phyloP scores from a whole-genome alignment of 495 filamentous ascomycete genomes.

The Letharia columbiana region DNA sequence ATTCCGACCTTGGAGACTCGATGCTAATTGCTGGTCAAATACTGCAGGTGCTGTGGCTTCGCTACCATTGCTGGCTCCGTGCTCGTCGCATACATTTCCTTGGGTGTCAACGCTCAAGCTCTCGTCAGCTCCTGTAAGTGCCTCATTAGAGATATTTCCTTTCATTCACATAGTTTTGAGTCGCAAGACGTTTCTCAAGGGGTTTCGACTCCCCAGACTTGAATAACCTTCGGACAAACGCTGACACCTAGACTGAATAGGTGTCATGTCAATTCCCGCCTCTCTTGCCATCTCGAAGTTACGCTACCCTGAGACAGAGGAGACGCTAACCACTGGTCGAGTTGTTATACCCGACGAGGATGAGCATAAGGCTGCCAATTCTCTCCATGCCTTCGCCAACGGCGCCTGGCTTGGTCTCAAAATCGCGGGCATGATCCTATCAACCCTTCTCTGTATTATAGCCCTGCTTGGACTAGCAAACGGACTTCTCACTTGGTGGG shows the following conservation, averaged over 20 bases:
- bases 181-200: background rate
- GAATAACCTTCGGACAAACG: conserved; percentile 9
- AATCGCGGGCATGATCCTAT: conserved; percentile 76
- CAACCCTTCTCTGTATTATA: conserved; percentile 76
- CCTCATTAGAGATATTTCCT: background rate
- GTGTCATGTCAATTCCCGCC: conserved; percentile 84
- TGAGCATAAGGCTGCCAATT: conserved; percentile 62
- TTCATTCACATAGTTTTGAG: background rate
- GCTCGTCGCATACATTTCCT: conserved; percentile 67
- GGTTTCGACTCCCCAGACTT: conserved; percentile 15
- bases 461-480: conserved; percentile 68
- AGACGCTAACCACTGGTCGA: conserved; percentile 68
- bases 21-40: background rate
- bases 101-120: conserved; percentile 74
- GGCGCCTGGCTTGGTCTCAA: conserved; percentile 85
- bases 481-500: conserved; percentile 83
- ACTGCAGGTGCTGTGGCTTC: conserved; percentile 49
- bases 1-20: background rate
- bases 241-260: background rate
- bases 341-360: conserved; percentile 71
- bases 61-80: conserved; percentile 64
- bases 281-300: conserved; percentile 81
- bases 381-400: conserved; percentile 76
- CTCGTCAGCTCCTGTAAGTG: conserved; percentile 66
- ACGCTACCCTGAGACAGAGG: conserved; percentile 79